phyloP scores from a whole-genome alignment of 1,284 basidiomycete genomes.

The Cryptococcus hybrid region DNA sequence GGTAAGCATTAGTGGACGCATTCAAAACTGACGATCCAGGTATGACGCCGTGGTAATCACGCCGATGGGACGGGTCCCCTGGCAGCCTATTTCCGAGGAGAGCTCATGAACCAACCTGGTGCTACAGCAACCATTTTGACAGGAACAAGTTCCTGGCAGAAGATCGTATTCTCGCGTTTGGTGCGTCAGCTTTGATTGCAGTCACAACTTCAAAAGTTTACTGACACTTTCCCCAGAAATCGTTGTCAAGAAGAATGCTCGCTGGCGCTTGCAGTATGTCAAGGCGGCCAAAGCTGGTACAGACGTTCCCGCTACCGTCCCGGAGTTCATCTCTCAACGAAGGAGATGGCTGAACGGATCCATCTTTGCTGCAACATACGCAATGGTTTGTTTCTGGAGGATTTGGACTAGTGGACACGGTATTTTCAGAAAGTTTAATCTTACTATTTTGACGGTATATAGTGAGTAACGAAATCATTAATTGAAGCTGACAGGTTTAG shows the following conservation, averaged over 20 bases:
- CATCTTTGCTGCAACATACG: slow-evolving; percentile 70
- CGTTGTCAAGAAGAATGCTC: slow-evolving; percentile 45
- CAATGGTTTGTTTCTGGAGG: slow-evolving; percentile 75
- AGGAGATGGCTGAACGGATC: slow-evolving; percentile 84
- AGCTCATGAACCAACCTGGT: slow-evolving; percentile 64
- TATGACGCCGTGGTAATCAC: slow-evolving; percentile 80
- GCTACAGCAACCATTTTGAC: slow-evolving; percentile 53
- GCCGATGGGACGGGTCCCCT: slow-evolving; percentile 80
- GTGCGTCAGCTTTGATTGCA: slow-evolving; percentile 6
- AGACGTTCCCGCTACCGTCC: slow-evolving; percentile 70
- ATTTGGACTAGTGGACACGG: slow-evolving; percentile 90
- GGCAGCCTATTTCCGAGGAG: slow-evolving; percentile 88
- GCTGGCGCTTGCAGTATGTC: slow-evolving; percentile 72
- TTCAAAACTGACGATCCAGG: slow-evolving; percentile 41
- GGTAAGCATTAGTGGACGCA: background rate
- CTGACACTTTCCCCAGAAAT: slow-evolving; percentile 21
- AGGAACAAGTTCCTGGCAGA: slow-evolving; percentile 87
- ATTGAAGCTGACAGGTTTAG: slow-evolving; percentile 6
- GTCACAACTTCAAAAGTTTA: background rate
- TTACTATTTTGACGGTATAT: slow-evolving; percentile 57
- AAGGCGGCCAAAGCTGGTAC: slow-evolving; percentile 87
- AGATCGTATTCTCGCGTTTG: slow-evolving; percentile 46
- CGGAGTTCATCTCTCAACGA: slow-evolving; percentile 88
- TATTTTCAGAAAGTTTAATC: slow-evolving; percentile 75
- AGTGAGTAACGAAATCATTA: slow-evolving; percentile 19